Percentiles rank a stretch among this genome's conserved stretches.
phyloP scores from a whole-genome alignment of 2,329 filamentous ascomycete genomes.

The Salinomyces thailandicus region DNA sequence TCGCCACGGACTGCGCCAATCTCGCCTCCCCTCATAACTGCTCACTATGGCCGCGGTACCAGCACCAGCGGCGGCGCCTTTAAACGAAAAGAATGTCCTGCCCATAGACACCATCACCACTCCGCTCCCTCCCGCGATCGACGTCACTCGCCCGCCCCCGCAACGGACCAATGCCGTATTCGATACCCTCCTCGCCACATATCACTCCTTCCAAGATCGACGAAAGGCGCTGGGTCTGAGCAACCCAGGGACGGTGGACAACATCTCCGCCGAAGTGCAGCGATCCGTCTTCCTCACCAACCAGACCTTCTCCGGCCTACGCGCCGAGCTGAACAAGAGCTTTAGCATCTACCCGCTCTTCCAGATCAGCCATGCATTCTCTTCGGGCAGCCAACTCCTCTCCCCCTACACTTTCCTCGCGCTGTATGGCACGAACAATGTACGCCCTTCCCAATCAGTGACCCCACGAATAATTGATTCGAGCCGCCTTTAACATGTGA shows the following conservation, averaged over 20 bases:
- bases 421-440: slow-evolving; percentile 86
- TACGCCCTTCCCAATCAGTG: slow-evolving; percentile 30
- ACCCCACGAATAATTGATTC: slow-evolving; percentile 11
- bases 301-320: slow-evolving; percentile 91
- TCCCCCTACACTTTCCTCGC: slow-evolving; percentile 93
- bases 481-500: neutral
- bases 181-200: slow-evolving; percentile 48
- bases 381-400: slow-evolving; percentile 78
- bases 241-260: slow-evolving; percentile 89
- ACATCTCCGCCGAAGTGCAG: slow-evolving; percentile 81
- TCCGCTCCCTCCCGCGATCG: slow-evolving; percentile 10
- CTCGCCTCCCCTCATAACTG: neutral
- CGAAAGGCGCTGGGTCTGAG: slow-evolving; percentile 78
- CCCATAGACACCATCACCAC: slow-evolving; percentile 12
- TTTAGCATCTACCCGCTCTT: slow-evolving; percentile 91
- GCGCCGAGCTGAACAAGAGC: slow-evolving; percentile 91
- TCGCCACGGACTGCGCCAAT: neutral
- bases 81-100: slow-evolving; percentile 18
- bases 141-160: slow-evolving; percentile 14
- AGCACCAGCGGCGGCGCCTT: slow-evolving; percentile 2
- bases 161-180: slow-evolving; percentile 20
- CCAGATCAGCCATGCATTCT: slow-evolving; percentile 94
- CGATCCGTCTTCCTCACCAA: slow-evolving; percentile 94
- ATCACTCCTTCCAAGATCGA: slow-evolving; percentile 71
- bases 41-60: slow-evolving; percentile 10